Base-by-base conservation (phyloP, 2,329 filamentous ascomycete genomes). In the Pestalotiopsis sp. region DNA sequence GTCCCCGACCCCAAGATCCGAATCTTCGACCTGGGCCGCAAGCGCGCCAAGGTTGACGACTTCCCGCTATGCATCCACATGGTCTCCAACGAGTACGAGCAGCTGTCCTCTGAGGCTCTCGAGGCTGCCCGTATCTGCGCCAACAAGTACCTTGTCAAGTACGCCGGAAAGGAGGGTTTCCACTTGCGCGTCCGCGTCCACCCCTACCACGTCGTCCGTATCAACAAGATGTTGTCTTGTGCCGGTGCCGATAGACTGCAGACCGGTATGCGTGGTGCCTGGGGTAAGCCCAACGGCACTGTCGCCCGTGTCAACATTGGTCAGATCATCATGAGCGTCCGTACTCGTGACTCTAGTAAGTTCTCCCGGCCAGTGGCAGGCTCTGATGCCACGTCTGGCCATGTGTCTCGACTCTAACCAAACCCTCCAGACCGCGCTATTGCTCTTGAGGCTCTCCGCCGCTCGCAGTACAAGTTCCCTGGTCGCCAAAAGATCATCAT, bases 181-280 rank as follows among this genome's bases (percentile, higher is more conserved):
- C 90, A 92, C 83, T 85, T 92, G 77, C 90, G 90, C 79, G 88
- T 92, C 82, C 90, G 96, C 83, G 95, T 94, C 82, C 96, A 99
- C 91, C 96, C 96, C 77, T 99, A 93, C 94, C 96, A 99, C 90
- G 96, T 99, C 87, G 93, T 99, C 90, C 96, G 96, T 87, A 99
- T 99, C 95, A 99, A 99, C 94, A 99, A 99, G 93, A 99, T 99
- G 96, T 95, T 99, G 94, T 98, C 96, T 83, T 99, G 96, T 86
- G 96, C 96, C 82, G 96, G 96, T 91, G 96, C 96, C 92, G 96
- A 99, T 98, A 94, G 96, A 92, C 90, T 99, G 86, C 96, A 99
- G 88, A 99, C 96, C 79, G 96, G 96, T 90, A 99, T 99, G 96
- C 95, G 96, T 92, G 96, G 96, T 92, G 96, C 96, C 80, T 99